Percentiles rank a stretch among this genome's conserved stretches.
These are phyloP conservation scores for Fomitopsis schrenkii DNA, from an alignment of 1,284 basidiomycete species.

Conservation along the genomic window DNA sequence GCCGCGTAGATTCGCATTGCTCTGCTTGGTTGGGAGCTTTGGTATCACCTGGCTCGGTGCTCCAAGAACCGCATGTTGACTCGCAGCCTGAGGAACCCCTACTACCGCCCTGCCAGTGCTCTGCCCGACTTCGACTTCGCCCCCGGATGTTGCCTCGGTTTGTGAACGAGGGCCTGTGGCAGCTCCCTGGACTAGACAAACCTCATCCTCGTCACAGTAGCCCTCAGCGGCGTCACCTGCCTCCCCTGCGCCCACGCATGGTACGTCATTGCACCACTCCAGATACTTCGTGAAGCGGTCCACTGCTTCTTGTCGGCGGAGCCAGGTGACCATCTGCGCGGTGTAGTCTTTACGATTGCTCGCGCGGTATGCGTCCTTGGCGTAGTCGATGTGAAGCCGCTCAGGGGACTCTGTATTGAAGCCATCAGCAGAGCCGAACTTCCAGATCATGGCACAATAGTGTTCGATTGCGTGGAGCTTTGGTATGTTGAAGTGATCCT, in stretches of 20 bases:
- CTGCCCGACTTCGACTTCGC: too few species aligned
- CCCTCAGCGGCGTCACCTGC: too few species aligned
- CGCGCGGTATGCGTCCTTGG: slow-evolving; percentile 22
- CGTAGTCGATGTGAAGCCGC: slow-evolving; percentile 24
- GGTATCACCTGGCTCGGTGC: too few species aligned
- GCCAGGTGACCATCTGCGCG: slow-evolving; percentile 28
- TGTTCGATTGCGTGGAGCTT: slow-evolving; percentile 32
- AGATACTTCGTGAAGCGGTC: background rate
- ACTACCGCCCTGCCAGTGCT: too few species aligned
- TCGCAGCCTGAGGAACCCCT: too few species aligned
- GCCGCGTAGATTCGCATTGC: background rate
- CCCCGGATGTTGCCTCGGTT: too few species aligned
- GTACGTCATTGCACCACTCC: background rate
- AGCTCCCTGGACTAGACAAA: too few species aligned
- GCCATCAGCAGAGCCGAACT: slow-evolving; percentile 25
- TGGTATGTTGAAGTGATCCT: slow-evolving; percentile 31
- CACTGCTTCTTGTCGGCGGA: slow-evolving; percentile 8
- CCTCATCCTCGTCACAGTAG: too few species aligned
- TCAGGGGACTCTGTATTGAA: slow-evolving; percentile 28
- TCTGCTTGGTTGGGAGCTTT: background rate
- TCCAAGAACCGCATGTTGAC: too few species aligned
- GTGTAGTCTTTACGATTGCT: slow-evolving; percentile 21
- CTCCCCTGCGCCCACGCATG: too few species aligned
- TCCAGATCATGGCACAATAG: slow-evolving; percentile 24
- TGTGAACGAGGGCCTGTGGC: too few species aligned